Conservation (phyloP, 164 flowering plant species). For the Platanus orientalis region DNA sequence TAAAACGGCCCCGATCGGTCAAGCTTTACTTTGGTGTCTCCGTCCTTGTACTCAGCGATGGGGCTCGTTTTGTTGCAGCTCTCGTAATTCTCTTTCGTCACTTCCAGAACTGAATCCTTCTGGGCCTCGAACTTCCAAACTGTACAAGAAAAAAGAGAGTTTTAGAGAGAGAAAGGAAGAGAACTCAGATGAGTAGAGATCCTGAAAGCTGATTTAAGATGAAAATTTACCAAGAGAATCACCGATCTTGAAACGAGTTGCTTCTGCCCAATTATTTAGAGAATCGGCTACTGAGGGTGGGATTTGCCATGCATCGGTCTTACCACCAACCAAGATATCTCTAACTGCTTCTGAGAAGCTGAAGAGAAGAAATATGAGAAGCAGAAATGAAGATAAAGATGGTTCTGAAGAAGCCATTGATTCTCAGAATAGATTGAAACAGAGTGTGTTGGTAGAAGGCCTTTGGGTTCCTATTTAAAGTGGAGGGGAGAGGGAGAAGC, state of each 20-base stretch:
- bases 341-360: slow-evolving; percentile 19
- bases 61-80: slow-evolving; percentile 36
- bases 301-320: slow-evolving; percentile 31
- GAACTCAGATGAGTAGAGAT: not conserved
- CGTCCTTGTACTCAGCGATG: slow-evolving; percentile 32
- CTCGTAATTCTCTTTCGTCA: slow-evolving; percentile 28
- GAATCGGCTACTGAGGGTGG: slow-evolving; percentile 37
- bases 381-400: not conserved
- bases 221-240: slow-evolving; percentile 33
- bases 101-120: slow-evolving; percentile 45
- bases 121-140: slow-evolving; percentile 40
- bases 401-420: slow-evolving; percentile 5
- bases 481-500: not conserved
- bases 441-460: not conserved
- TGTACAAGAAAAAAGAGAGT: slow-evolving; percentile 8
- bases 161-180: not conserved
- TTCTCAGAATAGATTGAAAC: not conserved
- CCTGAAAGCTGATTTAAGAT: not conserved
- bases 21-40: slow-evolving; percentile 39
- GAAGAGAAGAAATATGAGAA: not conserved
- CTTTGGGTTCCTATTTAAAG: not conserved
- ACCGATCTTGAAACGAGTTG: slow-evolving; percentile 35
- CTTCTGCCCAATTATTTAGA: slow-evolving; percentile 39
- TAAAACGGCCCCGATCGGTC: slow-evolving; percentile 44
- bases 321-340: slow-evolving; percentile 39